Evolutionary conservation across 2,329 filamentous ascomycete genomes (phyloP).

Genomic region (Aspergillus eucalypticola): DNA sequence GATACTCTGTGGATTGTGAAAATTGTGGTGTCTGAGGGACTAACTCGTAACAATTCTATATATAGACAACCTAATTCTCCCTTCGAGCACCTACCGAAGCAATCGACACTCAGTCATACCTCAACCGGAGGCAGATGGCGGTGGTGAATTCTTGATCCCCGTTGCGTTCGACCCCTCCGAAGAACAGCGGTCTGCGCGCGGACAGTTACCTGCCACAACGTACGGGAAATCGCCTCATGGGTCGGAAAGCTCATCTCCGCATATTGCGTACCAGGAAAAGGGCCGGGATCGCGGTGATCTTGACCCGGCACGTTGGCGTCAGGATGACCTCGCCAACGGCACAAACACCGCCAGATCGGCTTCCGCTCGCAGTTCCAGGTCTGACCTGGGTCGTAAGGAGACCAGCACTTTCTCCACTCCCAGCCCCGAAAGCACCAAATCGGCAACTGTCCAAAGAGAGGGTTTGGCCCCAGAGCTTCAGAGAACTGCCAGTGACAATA

Average conservation of each 20-base stretch:
- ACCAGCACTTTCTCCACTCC: constrained; percentile 43
- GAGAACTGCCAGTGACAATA: constrained; percentile 34
- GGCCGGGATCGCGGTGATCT: constrained; percentile 62
- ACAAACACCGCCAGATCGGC: constrained; percentile 47
- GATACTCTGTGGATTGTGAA: neutral
- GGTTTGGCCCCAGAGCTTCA: constrained; percentile 19
- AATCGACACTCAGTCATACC: constrained; percentile 72
- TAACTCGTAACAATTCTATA: constrained; percentile 15
- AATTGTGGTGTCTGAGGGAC: neutral
- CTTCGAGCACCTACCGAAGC: constrained; percentile 74
- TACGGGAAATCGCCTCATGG: constrained; percentile 31
- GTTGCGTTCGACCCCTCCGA: constrained; percentile 72
- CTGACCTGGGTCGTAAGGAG: constrained; percentile 41
- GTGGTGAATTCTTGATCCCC: constrained; percentile 72
- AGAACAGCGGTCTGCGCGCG: constrained; percentile 55
- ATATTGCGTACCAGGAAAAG: constrained; percentile 90
- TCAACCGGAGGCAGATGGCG: constrained; percentile 56
- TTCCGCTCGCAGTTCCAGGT: constrained; percentile 50
- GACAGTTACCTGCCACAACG: constrained; percentile 34
- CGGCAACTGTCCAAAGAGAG: constrained; percentile 37
- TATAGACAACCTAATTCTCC: constrained; percentile 65
- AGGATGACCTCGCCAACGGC: constrained; percentile 32
- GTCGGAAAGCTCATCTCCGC: constrained; percentile 65
- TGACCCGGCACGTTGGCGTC: constrained; percentile 30
- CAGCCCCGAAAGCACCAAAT: constrained; percentile 30